Evolutionary conservation across 768 basidiomycete genomes (phyloP).

Genomic region (Kwoniella europaea): DNA sequence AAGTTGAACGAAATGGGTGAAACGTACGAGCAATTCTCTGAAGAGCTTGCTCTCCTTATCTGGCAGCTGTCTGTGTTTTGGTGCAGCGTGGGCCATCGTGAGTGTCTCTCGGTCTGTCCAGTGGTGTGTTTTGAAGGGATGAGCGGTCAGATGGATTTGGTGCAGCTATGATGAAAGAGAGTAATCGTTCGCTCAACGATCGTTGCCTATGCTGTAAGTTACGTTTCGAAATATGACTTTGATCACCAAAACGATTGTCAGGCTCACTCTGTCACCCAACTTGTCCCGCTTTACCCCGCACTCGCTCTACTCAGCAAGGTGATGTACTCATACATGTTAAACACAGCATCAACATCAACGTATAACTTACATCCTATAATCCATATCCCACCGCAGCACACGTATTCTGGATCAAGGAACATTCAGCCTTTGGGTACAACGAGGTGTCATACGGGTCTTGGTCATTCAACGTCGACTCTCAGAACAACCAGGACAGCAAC

Average conservation of each 20-base stretch:
- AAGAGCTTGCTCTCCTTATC: constrained; percentile 84
- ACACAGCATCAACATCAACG: constrained; percentile 5
- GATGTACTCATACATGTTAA: not conserved
- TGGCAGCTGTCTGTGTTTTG: constrained; percentile 66
- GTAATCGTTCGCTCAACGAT: no score
- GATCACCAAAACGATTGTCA: not conserved
- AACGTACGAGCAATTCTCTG: constrained; percentile 73
- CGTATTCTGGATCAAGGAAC: no score
- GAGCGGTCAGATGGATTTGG: not conserved
- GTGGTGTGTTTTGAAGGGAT: not conserved
- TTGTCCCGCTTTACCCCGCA: constrained; percentile 15
- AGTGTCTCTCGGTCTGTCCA: not conserved
- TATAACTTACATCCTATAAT: not conserved
- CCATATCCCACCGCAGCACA: not conserved
- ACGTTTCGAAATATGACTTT: constrained; percentile 8
- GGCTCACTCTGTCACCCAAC: not conserved
- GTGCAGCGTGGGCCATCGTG: constrained; percentile 33
- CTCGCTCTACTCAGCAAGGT: not conserved
- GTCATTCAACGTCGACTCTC: not conserved
- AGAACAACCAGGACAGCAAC: constrained; percentile 4
- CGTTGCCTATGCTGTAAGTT: not conserved
- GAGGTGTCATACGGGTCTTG: not conserved
- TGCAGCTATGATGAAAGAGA: not conserved
- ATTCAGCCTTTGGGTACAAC: no score
- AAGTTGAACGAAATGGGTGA: not conserved